Base-by-base conservation (phyloP, 371 early-diverging fungal species). In the Mortierella polycephala region DNA sequence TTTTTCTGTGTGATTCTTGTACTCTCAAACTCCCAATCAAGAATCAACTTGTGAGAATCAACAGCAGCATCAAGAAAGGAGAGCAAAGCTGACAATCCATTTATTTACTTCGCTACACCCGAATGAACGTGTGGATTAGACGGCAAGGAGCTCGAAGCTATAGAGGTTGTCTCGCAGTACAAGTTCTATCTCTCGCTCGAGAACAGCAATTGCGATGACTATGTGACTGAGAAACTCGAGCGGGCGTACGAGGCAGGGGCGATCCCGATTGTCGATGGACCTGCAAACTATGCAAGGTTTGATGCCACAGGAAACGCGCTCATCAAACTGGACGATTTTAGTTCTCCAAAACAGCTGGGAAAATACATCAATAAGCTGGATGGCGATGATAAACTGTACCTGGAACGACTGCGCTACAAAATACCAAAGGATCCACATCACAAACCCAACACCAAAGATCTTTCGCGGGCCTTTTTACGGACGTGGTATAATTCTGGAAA, bases 191-290 rank as follows among this genome's bases (percentile, higher is more conserved):
- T 69, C 4, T 42, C 58, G 1, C 2, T 58, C 16, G 59, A 69
- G 21, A 62, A 58, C 53, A 37, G 20, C 63, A 69, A 62, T 45
- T 69, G 62, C 14, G 62, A 63, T 18, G 66, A 65, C 51, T 65
- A 65, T 58, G 66, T 65, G 60, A 67, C 67, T 1, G 67, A 67
- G 39, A 67, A 65, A 23, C 66, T 65, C 41, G 58, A 57, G 42
- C 40, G 66, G 12, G 50, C 71, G 4, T 62, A 62, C 21, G 60
- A 49, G 1, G 30, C 64, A 2, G 71, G 76, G 16, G 55, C 71
- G 23, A 58, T 64, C 20, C 64, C 64, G 8, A 50, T 64, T n/a
- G 64, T 64, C 2, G 64, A 64, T 18, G 64, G 64, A 16, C 64
- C 64, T 21, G 13, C 6, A 41, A 49, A 64, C 21, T 64, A 64